phyloP scores from a whole-genome alignment of 163 green algal species.

The Volvox carteri region DNA sequence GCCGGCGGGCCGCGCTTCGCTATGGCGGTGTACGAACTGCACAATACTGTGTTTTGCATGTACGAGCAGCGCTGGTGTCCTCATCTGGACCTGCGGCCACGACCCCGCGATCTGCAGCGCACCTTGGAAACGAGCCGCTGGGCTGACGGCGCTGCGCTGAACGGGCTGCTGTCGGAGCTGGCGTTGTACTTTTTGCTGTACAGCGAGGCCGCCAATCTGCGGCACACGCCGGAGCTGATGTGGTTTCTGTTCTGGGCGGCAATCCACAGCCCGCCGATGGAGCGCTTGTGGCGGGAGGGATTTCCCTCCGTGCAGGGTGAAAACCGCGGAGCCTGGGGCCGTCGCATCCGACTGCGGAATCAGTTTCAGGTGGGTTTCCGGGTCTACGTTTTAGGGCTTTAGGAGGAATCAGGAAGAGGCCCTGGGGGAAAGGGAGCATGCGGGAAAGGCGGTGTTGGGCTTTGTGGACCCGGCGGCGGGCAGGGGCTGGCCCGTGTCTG shows the following conservation, averaged over 20 bases:
- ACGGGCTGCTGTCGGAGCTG: slow-evolving; percentile 74
- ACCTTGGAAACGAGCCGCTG: slow-evolving; percentile 4
- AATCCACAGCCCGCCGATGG: slow-evolving; percentile 57
- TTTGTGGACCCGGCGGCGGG: too few relatives aligned
- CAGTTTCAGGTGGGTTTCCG: neutral
- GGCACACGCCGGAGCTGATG: slow-evolving; percentile 77
- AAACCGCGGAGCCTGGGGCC: neutral
- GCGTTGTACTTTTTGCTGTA: slow-evolving; percentile 79
- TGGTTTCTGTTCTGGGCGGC: slow-evolving; percentile 81
- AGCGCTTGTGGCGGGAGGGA: slow-evolving; percentile 39
- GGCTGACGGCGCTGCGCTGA: slow-evolving; percentile 58
- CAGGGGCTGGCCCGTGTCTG: too few relatives aligned
- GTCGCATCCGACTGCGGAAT: slow-evolving; percentile 35
- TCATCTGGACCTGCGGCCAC: slow-evolving; percentile 65
- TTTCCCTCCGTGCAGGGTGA: neutral
- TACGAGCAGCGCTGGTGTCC: slow-evolving; percentile 65
- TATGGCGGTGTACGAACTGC: slow-evolving; percentile 67
- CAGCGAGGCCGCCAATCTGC: slow-evolving; percentile 78
- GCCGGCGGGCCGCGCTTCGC: slow-evolving; percentile 67
- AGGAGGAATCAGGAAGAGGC: too few relatives aligned
- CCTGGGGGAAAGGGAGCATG: too few relatives aligned
- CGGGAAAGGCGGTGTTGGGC: too few relatives aligned
- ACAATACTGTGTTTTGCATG: slow-evolving; percentile 71
- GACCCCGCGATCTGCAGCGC: slow-evolving; percentile 14
- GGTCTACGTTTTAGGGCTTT: too few relatives aligned